A percentile compares a stretch with the other conserved stretches of the same genome.
phyloP scores from a whole-genome alignment of 768 basidiomycete species.

The Russula ochroleuca region DNA sequence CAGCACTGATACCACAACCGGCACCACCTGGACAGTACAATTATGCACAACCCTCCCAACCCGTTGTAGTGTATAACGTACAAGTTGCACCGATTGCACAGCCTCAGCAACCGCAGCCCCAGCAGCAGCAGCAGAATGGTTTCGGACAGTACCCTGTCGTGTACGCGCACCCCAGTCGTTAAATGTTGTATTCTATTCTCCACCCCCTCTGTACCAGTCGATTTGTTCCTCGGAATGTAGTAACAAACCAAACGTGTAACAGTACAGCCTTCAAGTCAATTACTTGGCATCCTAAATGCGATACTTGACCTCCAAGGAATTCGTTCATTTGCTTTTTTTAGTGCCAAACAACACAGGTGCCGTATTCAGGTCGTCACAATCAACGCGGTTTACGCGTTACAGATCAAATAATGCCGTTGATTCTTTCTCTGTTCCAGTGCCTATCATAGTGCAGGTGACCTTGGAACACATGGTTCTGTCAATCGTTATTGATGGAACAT shows the following conservation, averaged over 20 bases:
- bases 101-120: slow-evolving; percentile 35
- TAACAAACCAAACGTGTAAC: slow-evolving; percentile 15
- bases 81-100: slow-evolving; percentile 31
- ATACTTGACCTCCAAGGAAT: too few relatives aligned
- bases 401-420: background rate
- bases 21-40: slow-evolving; percentile 44
- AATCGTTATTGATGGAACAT: background rate
- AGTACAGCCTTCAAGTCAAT: background rate
- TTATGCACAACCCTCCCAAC: slow-evolving; percentile 59
- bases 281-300: too few relatives aligned
- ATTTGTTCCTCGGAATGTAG: slow-evolving; percentile 7
- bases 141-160: slow-evolving; percentile 29
- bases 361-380: too few relatives aligned
- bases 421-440: background rate
- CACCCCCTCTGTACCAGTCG: background rate
- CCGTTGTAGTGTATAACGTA: slow-evolving; percentile 29
- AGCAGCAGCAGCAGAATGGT: slow-evolving; percentile 25
- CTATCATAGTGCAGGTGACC: background rate
- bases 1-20: slow-evolving; percentile 36
- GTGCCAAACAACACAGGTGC: too few relatives aligned
- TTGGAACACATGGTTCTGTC: background rate
- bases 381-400: background rate
- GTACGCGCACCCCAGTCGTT: slow-evolving; percentile 25
- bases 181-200: background rate
- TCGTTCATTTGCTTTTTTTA: too few relatives aligned